Conservation (phyloP, 78 protist species). For the Tieghemostelium lacteum region DNA sequence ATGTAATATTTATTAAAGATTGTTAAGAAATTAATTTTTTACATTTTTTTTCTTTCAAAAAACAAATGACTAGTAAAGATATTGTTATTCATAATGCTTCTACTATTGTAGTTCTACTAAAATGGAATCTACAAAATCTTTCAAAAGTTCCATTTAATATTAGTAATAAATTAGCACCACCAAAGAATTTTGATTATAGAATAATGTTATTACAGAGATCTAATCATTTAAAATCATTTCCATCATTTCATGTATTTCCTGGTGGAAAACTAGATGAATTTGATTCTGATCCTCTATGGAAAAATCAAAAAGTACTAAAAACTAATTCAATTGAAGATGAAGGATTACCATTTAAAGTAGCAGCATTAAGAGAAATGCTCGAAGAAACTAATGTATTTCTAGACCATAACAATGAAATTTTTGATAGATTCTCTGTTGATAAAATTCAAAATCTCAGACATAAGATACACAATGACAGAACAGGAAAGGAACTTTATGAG, state of each 20-base stretch:
- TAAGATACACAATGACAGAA: not conserved
- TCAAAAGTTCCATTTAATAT: not conserved
- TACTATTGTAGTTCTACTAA: conserved; percentile 27
- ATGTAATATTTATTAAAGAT: not conserved
- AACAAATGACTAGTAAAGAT: not conserved
- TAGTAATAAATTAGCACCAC: conserved; percentile 7
- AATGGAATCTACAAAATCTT: conserved; percentile 27
- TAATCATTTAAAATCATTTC: conserved; percentile 9
- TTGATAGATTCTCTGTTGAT: not conserved
- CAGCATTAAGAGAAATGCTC: conserved; percentile 50
- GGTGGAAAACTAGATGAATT: conserved; percentile 52
- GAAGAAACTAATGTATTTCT: conserved; percentile 66
- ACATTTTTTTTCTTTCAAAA: not conserved
- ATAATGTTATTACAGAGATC: conserved; percentile 69
- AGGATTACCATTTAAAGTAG: not conserved
- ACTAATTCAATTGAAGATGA: not conserved
- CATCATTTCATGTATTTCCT: conserved; percentile 63
- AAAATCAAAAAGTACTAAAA: not conserved
- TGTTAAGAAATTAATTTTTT: not conserved
- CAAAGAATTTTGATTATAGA: conserved; percentile 44
- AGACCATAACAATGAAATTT: conserved; percentile 5
- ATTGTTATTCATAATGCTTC: conserved; percentile 15
- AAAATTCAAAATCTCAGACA: conserved; percentile 1
- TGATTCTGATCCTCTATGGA: conserved; percentile 15
- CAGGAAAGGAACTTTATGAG: not conserved